phyloP scores from a whole-genome alignment of 2,329 filamentous ascomycete species.

The Trichophyton benhamiae region DNA sequence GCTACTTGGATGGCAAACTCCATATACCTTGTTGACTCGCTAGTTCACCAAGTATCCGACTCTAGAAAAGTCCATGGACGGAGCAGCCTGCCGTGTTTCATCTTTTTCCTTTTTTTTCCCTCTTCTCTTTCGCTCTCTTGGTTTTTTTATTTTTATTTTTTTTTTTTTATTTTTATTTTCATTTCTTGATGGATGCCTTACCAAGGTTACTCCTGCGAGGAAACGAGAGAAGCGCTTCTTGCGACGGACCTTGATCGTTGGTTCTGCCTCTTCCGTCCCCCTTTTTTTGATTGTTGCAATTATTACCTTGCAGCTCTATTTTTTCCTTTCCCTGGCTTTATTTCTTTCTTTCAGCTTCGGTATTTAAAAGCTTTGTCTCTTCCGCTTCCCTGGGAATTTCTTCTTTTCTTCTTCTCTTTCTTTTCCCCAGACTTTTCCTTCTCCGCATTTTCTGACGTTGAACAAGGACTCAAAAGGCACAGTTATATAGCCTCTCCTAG shows the following conservation, averaged over 20 bases:
- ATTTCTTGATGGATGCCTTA: background rate
- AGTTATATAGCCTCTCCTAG: background rate
- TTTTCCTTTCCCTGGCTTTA: background rate
- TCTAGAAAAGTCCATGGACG: too few species aligned
- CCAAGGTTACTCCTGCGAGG: too few species aligned
- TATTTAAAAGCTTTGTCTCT: slow-evolving; percentile 1
- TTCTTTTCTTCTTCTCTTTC: background rate
- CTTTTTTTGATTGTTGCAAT: background rate
- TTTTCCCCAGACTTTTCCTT: background rate
- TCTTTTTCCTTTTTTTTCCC: background rate
- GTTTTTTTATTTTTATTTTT: background rate
- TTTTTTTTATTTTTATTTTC: background rate
- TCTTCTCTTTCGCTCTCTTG: too few species aligned
- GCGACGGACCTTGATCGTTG: background rate
- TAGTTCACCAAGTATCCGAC: too few species aligned
- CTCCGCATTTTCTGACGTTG: background rate
- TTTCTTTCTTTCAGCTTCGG: background rate
- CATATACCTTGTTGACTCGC: too few species aligned
- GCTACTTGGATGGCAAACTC: too few species aligned
- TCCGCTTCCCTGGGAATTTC: background rate
- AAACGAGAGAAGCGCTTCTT: background rate
- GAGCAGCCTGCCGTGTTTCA: background rate
- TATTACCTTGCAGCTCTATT: background rate
- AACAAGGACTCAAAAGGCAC: background rate
- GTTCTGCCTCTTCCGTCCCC: background rate